Evolutionary conservation across 129 eudicot genomes (phyloP).

Genomic region (Flaveria sonorensis): DNA sequence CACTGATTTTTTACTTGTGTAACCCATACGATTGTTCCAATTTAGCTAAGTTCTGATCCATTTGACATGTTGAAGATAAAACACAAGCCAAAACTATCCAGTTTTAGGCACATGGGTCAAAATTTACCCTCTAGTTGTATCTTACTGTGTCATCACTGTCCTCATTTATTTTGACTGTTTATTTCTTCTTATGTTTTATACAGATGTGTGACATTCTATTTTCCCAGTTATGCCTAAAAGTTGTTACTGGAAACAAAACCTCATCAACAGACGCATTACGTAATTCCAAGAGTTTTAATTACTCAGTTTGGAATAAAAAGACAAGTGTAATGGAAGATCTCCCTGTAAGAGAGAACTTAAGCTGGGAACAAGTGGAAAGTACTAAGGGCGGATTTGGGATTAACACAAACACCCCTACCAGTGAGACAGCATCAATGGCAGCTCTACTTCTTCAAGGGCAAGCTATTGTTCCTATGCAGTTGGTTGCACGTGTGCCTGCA

Average conservation of each 20-base stretch:
- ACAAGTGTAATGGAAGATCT: constrained; percentile 49
- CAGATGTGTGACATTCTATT: constrained; percentile 97
- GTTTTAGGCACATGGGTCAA: background rate
- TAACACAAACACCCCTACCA: constrained; percentile 36
- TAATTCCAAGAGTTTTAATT: constrained; percentile 47
- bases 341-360: constrained; percentile 41
- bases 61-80: constrained; percentile 6
- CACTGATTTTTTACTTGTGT: no score
- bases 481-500: constrained; percentile 94
- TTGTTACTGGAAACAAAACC: constrained; percentile 52
- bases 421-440: constrained; percentile 94
- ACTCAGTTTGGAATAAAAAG: constrained; percentile 45
- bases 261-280: constrained; percentile 53
- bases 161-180: constrained; percentile 11
- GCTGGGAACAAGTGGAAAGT: constrained; percentile 52
- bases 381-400: constrained; percentile 43
- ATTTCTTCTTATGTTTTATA: constrained; percentile 15
- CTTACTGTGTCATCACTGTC: constrained; percentile 5
- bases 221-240: constrained; percentile 96
- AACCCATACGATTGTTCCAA: background rate
- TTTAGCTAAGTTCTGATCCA: background rate
- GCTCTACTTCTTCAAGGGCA: constrained; percentile 92
- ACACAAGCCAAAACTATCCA: background rate
- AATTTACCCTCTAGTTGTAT: constrained; percentile 4
- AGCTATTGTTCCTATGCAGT: constrained; percentile 94